phyloP scores from a whole-genome alignment of 2,329 filamentous ascomycete species.

The Venturia asperata region DNA sequence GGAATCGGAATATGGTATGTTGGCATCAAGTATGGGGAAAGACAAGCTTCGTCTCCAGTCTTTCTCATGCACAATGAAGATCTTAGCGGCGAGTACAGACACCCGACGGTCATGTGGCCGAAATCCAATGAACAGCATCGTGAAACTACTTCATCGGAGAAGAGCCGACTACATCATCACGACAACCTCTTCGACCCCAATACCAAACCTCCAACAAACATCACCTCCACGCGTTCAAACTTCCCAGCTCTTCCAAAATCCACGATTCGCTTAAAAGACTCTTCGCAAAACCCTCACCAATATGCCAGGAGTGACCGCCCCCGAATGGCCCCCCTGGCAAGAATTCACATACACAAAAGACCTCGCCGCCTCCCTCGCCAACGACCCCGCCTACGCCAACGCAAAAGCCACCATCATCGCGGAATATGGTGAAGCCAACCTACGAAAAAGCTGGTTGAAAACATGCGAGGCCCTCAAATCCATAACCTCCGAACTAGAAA shows the following conservation, averaged over 20 bases:
- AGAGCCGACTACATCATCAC: neutral
- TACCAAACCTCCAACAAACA: neutral
- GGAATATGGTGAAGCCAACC: constrained; percentile 32
- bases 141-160: neutral
- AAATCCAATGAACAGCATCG: neutral
- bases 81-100: neutral
- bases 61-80: neutral
- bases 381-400: neutral
- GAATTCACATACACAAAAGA: constrained; percentile 4
- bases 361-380: neutral
- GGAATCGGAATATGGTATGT: neutral
- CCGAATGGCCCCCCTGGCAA: neutral
- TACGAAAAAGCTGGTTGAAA: constrained; percentile 35
- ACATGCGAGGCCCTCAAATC: constrained; percentile 33
- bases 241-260: neutral
- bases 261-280: no score
- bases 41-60: neutral
- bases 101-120: neutral
- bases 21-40: neutral
- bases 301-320: neutral
- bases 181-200: neutral
- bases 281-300: neutral
- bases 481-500: constrained; percentile 27
- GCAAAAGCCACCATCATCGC: constrained; percentile 33
- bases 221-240: neutral